Evolutionary conservation across 345 rosid species (phyloP), one percentile per base, ranked within the genome.

Genomic region (Xanthoceras sorbifolium): DNA sequence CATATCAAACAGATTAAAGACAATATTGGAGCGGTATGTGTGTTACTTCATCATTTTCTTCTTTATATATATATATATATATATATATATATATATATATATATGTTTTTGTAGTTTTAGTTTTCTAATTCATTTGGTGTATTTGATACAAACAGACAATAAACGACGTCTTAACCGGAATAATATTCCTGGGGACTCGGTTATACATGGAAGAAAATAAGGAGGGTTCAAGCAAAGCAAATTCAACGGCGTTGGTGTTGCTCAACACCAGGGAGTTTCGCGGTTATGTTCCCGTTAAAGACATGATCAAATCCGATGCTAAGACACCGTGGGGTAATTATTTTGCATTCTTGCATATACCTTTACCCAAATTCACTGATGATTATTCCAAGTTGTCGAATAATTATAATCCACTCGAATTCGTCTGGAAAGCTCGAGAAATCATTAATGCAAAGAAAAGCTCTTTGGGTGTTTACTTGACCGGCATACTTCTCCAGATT

Each of bases 301-400:
- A 87, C 22, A 87, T 87, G 90, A 61, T 79, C 4, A 75, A 65
- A 61, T 79, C 84, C 54, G 76, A 62, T 26, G 26, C 77, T 15
- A n/a, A 81, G 40, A 44, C 86, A 1, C 79, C 82, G 0, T 87
- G 90, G 90, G 90, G 90, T 0, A 87, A 87, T 66, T 76, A 70
- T 3, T 85, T 85, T 57, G 82, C 80, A 2, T 85, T 83, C 74
- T 44, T 87, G 60, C 85, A 78, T 34, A 79, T 83, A 40, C 40
- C 85, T 5, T 8, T 87, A 22, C 85, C 87, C 4, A 65, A 83
- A 23, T 44, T 83, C n/a, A 23, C 38, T 0, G 67, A 74, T 14
- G 59, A 32, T 0, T 61, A 76, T 12, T 48, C 74, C 15, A 18
- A 29, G 6, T n/a, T n/a, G n/a, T n/a, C n/a, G n/a, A n/a, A n/a